Evolutionary conservation across 441 rosid genomes (phyloP).

Genomic region (Aquilaria agallochum): DNA sequence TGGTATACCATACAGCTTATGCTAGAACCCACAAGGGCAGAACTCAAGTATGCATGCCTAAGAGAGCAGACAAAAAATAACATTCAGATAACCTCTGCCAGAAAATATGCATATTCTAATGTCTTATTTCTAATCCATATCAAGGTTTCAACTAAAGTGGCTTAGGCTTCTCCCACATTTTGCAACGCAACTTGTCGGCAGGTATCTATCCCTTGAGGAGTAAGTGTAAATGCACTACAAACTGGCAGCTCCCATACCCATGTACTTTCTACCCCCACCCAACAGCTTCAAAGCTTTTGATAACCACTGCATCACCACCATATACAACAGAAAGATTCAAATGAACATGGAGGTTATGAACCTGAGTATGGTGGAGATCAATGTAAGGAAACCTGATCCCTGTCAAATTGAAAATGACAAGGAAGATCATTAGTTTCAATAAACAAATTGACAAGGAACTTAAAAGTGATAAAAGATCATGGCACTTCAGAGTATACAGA

Average conservation of each 20-base stretch:
- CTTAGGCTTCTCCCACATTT: no score
- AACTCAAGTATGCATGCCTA: not conserved
- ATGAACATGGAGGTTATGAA: constrained; percentile 19
- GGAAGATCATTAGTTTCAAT: constrained; percentile 1
- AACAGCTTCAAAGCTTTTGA: not conserved
- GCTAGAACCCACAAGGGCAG: no score
- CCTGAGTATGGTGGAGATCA: constrained; percentile 51
- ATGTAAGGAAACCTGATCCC: constrained; percentile 37
- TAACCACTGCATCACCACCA: not conserved
- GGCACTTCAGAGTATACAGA: no score
- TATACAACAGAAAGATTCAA: not conserved
- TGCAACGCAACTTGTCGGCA: no score
- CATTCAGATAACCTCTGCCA: not conserved
- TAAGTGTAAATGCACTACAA: not conserved
- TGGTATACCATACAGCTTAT: no score
- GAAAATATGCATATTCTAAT: no score
- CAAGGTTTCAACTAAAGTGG: no score
- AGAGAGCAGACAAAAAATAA: not conserved
- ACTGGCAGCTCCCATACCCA: no score
- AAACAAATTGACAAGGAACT: not conserved
- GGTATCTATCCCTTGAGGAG: not conserved
- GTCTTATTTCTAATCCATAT: no score
- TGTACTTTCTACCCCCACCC: not conserved
- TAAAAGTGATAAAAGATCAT: not conserved
- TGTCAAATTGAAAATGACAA: constrained; percentile 28